These are phyloP conservation scores for Perkinsus marinus DNA, from an alignment of 169 alveolate genomes.

Conservation along the genomic window DNA sequence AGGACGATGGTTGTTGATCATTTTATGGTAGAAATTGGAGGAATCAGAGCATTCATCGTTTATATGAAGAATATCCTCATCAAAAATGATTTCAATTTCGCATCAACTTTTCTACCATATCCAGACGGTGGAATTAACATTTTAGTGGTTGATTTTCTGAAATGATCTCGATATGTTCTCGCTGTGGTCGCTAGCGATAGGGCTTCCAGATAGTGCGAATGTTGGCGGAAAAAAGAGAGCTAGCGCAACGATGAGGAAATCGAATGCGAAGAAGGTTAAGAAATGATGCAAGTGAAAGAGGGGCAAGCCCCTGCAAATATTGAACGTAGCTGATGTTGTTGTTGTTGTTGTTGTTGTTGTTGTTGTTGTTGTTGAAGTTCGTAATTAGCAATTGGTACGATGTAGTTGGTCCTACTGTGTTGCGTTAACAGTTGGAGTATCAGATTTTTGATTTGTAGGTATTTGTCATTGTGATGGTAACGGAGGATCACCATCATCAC, in stretches of 20 bases:
- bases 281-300: background rate
- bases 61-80: no score
- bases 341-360: no score
- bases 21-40: no score
- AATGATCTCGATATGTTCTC: no score
- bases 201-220: background rate
- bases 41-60: no score
- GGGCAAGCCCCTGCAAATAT: no score
- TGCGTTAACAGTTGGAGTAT: background rate
- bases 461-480: background rate
- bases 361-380: background rate
- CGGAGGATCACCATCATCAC: background rate
- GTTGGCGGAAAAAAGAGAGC: background rate
- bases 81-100: no score
- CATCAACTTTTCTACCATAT: no score
- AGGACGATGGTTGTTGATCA: background rate
- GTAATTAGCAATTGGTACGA: background rate
- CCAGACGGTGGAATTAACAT: no score
- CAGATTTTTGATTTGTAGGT: background rate
- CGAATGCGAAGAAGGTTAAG: background rate
- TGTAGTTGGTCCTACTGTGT: background rate
- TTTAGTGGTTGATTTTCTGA: no score
- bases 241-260: background rate
- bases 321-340: no score
- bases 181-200: background rate